Base-by-base conservation (phyloP, 768 basidiomycete species). In the Leccinum variicolor region DNA sequence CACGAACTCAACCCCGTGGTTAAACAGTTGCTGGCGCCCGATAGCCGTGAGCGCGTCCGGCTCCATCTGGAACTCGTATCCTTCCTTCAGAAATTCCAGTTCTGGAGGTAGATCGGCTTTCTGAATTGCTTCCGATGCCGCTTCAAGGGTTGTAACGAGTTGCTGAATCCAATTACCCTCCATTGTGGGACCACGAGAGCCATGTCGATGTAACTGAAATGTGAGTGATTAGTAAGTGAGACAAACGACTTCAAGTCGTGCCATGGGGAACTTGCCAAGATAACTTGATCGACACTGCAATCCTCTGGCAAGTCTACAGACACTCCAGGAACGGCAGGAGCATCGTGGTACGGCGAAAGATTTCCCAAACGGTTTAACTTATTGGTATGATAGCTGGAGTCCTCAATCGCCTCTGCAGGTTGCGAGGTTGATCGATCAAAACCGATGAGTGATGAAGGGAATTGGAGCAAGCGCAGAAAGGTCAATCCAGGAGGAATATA, bases 181-280 rank as follows among this genome's bases (percentile, higher is more conserved):
- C 7, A 29, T 53, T 14, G 56, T 57, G 10, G 75, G 77, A 59
- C 68, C 73, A 41, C 77, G 76, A 53, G 72, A 73, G 17, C 78
- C 78, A 56, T 79, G 78, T 15, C 77, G 64, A 57, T 74, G 73
- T 62, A 79, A 67, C 78, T 79, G 50, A 10, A 23, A 46, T 17
- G 19, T 26, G 34, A n/a, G 17, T 15, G 13, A 57, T 3, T n/a
- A n/a, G 43, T 26, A 23, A 41, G 39, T 45, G 43, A 17, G 25
- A 1, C 17, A 3, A 28, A 9, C 0, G 8, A n/a, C n/a, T n/a
- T n/a, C n/a, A n/a, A 7, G 13, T 21, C 6, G 13, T 43, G 5
- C 5, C 6, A 26, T 14, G 4, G 6, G 25, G 21, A 47, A 54
- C 69, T 54, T 59, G 78, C 77, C 62, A 76, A 59, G 63, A 75